A percentile compares a stretch with the other conserved stretches of the same genome.
phyloP scores from a whole-genome alignment of 2,329 filamentous ascomycete species.

The Fusarium xylarioides region DNA sequence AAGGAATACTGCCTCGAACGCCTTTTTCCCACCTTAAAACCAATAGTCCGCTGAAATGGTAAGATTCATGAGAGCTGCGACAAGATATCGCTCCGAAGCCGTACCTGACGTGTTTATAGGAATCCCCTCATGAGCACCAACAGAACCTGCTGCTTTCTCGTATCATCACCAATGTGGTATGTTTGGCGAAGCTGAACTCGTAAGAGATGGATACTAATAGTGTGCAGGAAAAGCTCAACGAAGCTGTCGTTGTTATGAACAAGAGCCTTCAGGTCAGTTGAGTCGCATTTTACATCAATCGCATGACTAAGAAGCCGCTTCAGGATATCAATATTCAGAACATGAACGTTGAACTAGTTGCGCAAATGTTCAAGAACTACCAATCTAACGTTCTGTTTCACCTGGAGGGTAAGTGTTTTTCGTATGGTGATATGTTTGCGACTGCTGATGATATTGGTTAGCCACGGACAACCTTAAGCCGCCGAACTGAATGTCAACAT shows the following conservation, averaged over 20 bases:
- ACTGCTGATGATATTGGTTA: conserved; percentile 48
- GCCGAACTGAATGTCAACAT: conserved; percentile 52
- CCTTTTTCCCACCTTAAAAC: background rate
- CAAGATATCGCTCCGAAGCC: no score
- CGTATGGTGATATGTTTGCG: no score
- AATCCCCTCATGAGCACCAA: conserved; percentile 97
- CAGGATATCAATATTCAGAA: conserved; percentile 98
- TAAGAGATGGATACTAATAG: background rate
- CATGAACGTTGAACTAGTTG: conserved; percentile 97
- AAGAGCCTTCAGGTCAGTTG: conserved; percentile 79
- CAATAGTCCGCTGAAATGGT: conserved; percentile 19
- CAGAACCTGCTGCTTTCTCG: conserved; percentile 92
- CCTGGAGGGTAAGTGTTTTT: conserved; percentile 76
- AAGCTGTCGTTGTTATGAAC: conserved; percentile 91
- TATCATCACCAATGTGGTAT: conserved; percentile 96
- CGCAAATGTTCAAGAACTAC: conserved; percentile 99
- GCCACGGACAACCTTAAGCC: conserved; percentile 87
- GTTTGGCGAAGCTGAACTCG: conserved; percentile 46
- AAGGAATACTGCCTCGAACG: background rate
- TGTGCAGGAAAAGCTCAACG: conserved; percentile 91
- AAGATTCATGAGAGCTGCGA: background rate
- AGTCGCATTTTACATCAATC: background rate
- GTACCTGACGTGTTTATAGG: conserved; percentile 57
- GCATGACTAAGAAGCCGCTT: background rate
- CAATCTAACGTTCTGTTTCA: conserved; percentile 98